Conservation (phyloP, 352 stramenopile species). For the Phytophthora idaei region DNA sequence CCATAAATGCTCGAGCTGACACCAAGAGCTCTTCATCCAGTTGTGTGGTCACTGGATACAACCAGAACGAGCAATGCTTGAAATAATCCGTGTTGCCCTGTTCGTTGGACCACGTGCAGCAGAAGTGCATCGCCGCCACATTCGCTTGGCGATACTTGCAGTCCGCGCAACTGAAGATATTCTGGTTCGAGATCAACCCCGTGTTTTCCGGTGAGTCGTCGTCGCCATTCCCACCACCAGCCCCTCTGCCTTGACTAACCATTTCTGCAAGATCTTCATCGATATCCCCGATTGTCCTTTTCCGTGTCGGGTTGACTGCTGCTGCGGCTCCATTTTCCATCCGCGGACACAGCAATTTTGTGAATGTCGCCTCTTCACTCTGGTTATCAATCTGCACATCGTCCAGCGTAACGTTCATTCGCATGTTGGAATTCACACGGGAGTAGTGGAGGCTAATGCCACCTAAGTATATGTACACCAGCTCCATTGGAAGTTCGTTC, state of each 20-base stretch:
- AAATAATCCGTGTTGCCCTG: conserved; percentile 91
- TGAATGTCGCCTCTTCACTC: conserved; percentile 83
- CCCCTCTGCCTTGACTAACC: conserved; percentile 30
- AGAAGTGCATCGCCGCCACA: conserved; percentile 87
- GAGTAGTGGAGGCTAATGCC: conserved; percentile 82
- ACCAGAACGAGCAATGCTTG: conserved; percentile 88
- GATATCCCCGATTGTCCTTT: conserved; percentile 47
- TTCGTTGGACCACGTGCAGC: conserved; percentile 90
- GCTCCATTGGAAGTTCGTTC: conserved; percentile 85
- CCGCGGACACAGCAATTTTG: conserved; percentile 80
- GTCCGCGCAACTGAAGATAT: conserved; percentile 84
- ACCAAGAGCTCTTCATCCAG: conserved; percentile 87
- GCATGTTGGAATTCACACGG: conserved; percentile 83
- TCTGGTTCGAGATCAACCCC: conserved; percentile 63
- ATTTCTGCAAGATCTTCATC: conserved; percentile 63
- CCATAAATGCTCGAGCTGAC: conserved; percentile 77
- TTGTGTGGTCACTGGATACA: conserved; percentile 85
- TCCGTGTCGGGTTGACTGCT: conserved; percentile 30
- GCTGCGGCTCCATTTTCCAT: conserved; percentile 40
- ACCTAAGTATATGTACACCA: conserved; percentile 87
- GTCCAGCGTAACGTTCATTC: conserved; percentile 83
- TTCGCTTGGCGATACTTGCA: conserved; percentile 83
- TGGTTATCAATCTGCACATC: conserved; percentile 91
- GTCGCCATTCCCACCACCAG: conserved; percentile 22
- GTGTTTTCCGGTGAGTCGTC: conserved; percentile 38